Percentiles rank a stretch among this genome's conserved stretches.
Conservation (phyloP, 2,329 filamentous ascomycete genomes). For the Lithohypha guttulata region DNA sequence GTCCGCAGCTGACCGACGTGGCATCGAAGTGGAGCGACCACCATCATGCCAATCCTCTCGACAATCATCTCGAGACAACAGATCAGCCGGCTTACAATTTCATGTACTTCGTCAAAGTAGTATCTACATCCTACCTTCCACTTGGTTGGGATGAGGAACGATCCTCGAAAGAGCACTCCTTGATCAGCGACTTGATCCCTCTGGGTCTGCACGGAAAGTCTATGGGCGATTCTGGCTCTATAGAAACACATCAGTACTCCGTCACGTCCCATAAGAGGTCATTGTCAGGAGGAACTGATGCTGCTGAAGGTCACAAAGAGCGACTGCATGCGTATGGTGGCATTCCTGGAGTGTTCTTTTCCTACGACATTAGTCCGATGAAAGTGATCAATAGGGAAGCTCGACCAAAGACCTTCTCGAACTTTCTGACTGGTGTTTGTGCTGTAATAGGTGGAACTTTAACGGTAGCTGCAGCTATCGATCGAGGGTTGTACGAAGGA, state of each 20-base stretch:
- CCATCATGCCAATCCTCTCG: slow-evolving; percentile 76
- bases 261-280: slow-evolving; percentile 94
- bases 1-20: slow-evolving; percentile 70
- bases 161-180: slow-evolving; percentile 28
- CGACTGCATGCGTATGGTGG: slow-evolving; percentile 79
- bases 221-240: slow-evolving; percentile 58
- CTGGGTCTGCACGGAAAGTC: slow-evolving; percentile 61
- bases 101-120: slow-evolving; percentile 99
- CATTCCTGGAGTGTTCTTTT: slow-evolving; percentile 97
- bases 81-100: slow-evolving; percentile 81
- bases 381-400: slow-evolving; percentile 97
- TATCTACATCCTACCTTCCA: slow-evolving; percentile 87
- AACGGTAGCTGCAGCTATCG: slow-evolving; percentile 87
- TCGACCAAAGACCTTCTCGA: slow-evolving; percentile 75
- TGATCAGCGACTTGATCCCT: slow-evolving; percentile 44
- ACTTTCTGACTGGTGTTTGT: slow-evolving; percentile 88
- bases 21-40: slow-evolving; percentile 72
- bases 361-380: slow-evolving; percentile 98
- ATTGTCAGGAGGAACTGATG: slow-evolving; percentile 70
- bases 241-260: slow-evolving; percentile 97
- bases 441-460: slow-evolving; percentile 89
- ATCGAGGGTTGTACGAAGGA: slow-evolving; percentile 86
- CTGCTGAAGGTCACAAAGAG: slow-evolving; percentile 82
- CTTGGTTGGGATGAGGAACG: slow-evolving; percentile 68
- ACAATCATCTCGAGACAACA: slow-evolving; percentile 65